Evolutionary conservation across 2,329 filamentous ascomycete genomes (phyloP).

Genomic region (Coleophoma eucalyptorum): DNA sequence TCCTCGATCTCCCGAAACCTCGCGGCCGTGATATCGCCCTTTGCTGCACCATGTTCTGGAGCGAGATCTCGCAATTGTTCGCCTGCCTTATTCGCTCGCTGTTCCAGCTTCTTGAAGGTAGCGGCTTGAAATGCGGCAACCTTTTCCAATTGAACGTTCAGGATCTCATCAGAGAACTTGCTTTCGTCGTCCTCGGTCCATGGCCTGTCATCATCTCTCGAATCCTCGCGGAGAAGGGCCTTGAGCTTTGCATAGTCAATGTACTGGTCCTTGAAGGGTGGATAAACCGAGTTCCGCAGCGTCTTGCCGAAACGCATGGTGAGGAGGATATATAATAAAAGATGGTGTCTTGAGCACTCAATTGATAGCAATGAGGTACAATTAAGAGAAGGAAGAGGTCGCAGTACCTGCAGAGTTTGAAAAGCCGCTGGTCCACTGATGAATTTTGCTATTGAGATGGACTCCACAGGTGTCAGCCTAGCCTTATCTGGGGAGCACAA

Average conservation of each 20-base stretch:
- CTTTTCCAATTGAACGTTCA: slow-evolving; percentile 93
- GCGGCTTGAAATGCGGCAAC: slow-evolving; percentile 85
- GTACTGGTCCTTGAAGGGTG: slow-evolving; percentile 89
- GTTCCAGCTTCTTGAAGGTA: slow-evolving; percentile 57
- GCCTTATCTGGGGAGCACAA: no score
- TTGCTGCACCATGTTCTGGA: slow-evolving; percentile 52
- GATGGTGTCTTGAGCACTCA: no score
- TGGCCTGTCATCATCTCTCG: slow-evolving; percentile 48
- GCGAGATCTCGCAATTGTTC: slow-evolving; percentile 76
- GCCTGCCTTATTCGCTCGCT: slow-evolving; percentile 51
- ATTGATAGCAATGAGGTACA: no score
- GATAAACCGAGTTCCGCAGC: slow-evolving; percentile 73
- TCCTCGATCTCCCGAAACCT: slow-evolving; percentile 67
- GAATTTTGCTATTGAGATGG: no score
- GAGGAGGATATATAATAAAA: no score
- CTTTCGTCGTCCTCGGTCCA: slow-evolving; percentile 97
- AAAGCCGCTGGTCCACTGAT: no score
- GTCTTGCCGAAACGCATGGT: slow-evolving; percentile 93
- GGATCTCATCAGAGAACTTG: slow-evolving; percentile 88
- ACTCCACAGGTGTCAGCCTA: no score
- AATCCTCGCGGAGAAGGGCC: slow-evolving; percentile 77
- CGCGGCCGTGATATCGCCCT: slow-evolving; percentile 43
- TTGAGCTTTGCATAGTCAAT: slow-evolving; percentile 96
- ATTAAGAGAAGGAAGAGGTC: no score
- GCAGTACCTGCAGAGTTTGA: no score